Base-by-base conservation (phyloP, 371 early-diverging fungal genomes). In the Rhizopus sp. region DNA sequence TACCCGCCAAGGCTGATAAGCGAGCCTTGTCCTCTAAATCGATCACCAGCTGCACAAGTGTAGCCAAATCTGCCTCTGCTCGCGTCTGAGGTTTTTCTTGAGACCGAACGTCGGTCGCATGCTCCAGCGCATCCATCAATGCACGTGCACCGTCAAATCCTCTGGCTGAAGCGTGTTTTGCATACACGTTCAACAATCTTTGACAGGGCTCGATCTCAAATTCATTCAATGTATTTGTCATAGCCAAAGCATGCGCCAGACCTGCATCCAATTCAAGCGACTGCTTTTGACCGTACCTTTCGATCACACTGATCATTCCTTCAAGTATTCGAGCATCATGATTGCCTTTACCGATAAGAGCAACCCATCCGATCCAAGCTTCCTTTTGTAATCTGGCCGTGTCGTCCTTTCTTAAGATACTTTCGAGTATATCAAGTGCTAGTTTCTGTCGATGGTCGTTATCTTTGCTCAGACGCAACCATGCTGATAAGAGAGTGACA, bases 321-420 rank as follows among this genome's bases (percentile, higher is more conserved):
- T 63, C 44, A 13, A 73, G 41, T 0, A 73, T 29, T 5, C 53
- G 41, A 0, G 52, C 53, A 34, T 75, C 74, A 12, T 65, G 53
- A 1, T 10, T 38, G 13, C 57, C 53, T 15, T 66, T 48, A 1
- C 78, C 78, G 3, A 66, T 56, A 9, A 73, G 31, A 2, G 72
- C 61, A 1, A 77, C 68, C 46, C 72, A 59, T 1, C 74, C 78
- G 35, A 72, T 66, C 74, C 72, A 77, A 8, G 66, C 68, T 6
- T 72, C 63, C 38, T 72, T 71, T 34, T 71, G 70, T 17, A 65
- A 9, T 29, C 10, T 7, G 3, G 12, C 16, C 3, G 17, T 29
- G 6, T 23, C 46, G 7, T 46, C 7, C 10, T 46, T 29, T 23
- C 12, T 29, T 46, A 29, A 46, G 7, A 46, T 5, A 29, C 8